phyloP scores from a whole-genome alignment of 164 flowering plant genomes.

The Magnolia kwangsiensis region DNA sequence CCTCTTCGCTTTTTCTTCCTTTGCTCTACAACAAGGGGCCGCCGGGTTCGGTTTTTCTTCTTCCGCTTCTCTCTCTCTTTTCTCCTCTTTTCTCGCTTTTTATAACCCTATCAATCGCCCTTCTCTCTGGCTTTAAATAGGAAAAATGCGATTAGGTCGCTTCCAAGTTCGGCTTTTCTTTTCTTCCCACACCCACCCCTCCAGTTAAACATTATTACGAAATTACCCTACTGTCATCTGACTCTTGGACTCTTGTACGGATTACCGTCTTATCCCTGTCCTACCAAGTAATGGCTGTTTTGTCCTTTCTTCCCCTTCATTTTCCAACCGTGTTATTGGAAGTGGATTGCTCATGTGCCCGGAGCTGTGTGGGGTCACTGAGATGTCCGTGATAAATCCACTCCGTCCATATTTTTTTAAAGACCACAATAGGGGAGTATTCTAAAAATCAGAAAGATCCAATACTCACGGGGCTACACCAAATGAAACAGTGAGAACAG shows the following conservation, averaged over 20 bases:
- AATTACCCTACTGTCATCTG: constrained; percentile 6
- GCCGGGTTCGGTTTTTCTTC: constrained; percentile 11
- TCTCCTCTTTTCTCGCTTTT: background rate
- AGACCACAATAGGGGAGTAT: no score
- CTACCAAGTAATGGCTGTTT: background rate
- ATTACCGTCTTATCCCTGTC: background rate
- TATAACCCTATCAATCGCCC: background rate
- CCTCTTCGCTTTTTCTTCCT: background rate
- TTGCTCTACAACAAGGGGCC: constrained; percentile 7
- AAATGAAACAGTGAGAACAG: no score
- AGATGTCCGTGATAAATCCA: no score
- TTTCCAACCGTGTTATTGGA: no score
- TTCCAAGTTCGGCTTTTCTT: background rate
- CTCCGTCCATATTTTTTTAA: no score
- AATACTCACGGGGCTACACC: no score
- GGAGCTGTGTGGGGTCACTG: background rate
- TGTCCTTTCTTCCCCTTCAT: background rate
- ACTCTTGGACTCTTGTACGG: background rate
- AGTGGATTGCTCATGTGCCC: background rate
- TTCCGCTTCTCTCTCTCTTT: background rate
- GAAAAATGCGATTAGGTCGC: constrained; percentile 9
- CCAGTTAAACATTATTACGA: background rate
- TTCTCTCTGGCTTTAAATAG: background rate
- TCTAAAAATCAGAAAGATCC: no score
- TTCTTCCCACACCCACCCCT: background rate